phyloP scores from a whole-genome alignment of 1,284 basidiomycete species.

The Inonotus hispidus region DNA sequence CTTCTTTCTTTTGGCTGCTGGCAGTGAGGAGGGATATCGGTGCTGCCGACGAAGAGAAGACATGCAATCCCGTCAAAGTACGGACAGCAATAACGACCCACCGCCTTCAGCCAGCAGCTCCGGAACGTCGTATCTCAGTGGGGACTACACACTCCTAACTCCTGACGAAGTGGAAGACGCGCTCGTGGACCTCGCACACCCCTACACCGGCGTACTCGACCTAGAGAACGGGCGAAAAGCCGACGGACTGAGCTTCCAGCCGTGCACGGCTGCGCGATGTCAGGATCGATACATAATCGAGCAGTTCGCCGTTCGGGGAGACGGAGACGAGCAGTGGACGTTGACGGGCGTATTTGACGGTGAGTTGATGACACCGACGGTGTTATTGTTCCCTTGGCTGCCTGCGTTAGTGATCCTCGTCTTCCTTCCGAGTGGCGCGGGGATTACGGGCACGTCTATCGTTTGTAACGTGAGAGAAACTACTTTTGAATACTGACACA shows the following conservation, averaged over 20 bases:
- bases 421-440: neutral
- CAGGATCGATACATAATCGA: conserved; percentile 30
- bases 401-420: neutral
- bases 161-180: conserved; percentile 9
- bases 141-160: conserved; percentile 9
- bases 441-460: neutral
- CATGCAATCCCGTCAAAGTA: neutral
- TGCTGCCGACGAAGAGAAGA: neutral
- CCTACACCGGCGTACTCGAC: conserved; percentile 17
- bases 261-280: conserved; percentile 23
- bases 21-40: too few relatives aligned
- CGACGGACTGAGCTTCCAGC: conserved; percentile 28
- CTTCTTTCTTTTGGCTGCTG: too few relatives aligned
- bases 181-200: conserved; percentile 18
- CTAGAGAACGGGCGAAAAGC: conserved; percentile 13
- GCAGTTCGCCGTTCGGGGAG: conserved; percentile 20
- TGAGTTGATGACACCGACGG: conserved; percentile 12
- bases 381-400: neutral
- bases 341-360: conserved; percentile 32
- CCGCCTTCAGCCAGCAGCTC: conserved; percentile 13
- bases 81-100: neutral
- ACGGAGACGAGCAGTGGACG: conserved; percentile 24
- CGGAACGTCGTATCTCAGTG: neutral
- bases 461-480: neutral
- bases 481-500: neutral